Percentiles rank a stretch among this genome's conserved stretches.
phyloP scores from a whole-genome alignment of 345 rosid species.

The Syzygium jambos region DNA sequence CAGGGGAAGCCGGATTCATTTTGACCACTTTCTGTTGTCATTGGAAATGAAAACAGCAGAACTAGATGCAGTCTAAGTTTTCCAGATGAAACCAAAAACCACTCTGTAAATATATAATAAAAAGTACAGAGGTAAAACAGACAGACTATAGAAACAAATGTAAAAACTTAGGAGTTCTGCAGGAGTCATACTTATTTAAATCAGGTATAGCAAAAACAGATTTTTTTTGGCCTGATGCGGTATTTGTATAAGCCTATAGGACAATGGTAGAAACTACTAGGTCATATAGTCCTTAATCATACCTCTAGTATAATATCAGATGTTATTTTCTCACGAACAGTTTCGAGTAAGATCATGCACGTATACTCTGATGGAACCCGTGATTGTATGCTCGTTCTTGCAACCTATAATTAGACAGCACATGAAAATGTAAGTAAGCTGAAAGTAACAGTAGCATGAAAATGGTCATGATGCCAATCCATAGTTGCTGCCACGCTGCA shows the following conservation, averaged over 20 bases:
- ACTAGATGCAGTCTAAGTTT: background rate
- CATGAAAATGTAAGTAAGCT: background rate
- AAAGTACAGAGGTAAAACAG: background rate
- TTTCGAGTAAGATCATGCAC: constrained; percentile 32
- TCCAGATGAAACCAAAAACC: background rate
- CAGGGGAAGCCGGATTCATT: background rate
- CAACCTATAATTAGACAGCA: constrained; percentile 34
- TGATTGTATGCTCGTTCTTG: constrained; percentile 52
- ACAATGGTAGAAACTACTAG: background rate
- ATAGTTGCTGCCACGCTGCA: background rate
- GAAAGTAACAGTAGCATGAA: background rate
- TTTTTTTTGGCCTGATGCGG: background rate
- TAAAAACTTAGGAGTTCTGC: background rate
- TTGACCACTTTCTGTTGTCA: background rate
- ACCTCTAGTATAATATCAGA: constrained; percentile 2
- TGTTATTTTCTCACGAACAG: constrained; percentile 23
- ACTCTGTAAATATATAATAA: background rate
- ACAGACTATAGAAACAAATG: background rate
- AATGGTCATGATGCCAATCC: background rate
- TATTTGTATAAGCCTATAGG: background rate
- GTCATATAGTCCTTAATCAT: background rate
- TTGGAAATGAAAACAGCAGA: background rate
- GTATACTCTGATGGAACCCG: constrained; percentile 63
- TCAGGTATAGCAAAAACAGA: background rate
- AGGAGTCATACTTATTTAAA: background rate